Evolutionary conservation across 352 stramenopile species (phyloP), one percentile per base, ranked within the genome.

Genomic region (Pythium brassicae): DNA sequence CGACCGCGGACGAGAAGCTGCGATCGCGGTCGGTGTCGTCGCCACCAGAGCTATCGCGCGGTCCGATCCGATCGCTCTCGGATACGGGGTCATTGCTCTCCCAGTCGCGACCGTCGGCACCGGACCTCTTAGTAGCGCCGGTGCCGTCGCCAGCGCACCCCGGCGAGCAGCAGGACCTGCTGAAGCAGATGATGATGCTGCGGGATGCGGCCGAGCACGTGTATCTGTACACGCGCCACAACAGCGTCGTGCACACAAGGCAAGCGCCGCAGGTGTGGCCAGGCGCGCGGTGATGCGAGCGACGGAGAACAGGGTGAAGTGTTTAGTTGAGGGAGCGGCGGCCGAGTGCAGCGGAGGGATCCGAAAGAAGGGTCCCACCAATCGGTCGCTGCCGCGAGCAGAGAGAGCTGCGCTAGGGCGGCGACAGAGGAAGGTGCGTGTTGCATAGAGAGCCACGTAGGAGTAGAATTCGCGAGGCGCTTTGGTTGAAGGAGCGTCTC

Each of bases 171-270:
- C 26, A 52, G 27, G 32, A 57, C 11, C 25, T 63, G 20, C 27
- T 50, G 57, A 53, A 73, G 29, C 71, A 79, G 48, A 79, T 79
- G 68, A 67, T 66, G 26, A 60, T 77, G 61, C 63, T 79, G 54
- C 68, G 66, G 3, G 59, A 75, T 29, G 68, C 71, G 2, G 71
- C 69, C 44, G 71, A 79, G 57, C 72, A 75, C 58, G 74, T 71
- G 48, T 79, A 79, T 47, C 64, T 71, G 35, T 64, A 72, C 32
- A 64, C 64, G 50, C 75, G 75, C 53, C 59, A 68, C 50, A 78
- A 60, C 45, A 60, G 45, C 37, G 54, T 48, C 20, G 45, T 60
- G 45, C 54, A 58, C 27, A 40, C 55, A 44, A 40, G 47, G 9
- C 22, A 53, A 19, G 26, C 46, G 35, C 43, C 37, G 19, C 55